A percentile compares a stretch with the other conserved stretches of the same genome.
phyloP scores from a whole-genome alignment of 2,329 filamentous ascomycete species.

The Pseudogymnoascus sp. region DNA sequence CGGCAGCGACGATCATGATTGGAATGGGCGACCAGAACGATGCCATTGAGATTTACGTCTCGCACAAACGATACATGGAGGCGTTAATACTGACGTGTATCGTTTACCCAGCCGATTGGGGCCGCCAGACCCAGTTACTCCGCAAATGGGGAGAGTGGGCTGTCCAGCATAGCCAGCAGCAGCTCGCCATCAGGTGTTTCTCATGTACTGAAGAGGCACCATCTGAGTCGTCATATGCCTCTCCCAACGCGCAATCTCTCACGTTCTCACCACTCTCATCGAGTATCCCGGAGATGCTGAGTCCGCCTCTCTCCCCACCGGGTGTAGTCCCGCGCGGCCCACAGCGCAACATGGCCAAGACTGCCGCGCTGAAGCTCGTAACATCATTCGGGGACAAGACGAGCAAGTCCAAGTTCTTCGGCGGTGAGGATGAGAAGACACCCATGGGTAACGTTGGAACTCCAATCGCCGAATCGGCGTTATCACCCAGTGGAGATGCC shows the following conservation, averaged over 20 bases:
- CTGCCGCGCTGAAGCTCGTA: slow-evolving; percentile 80
- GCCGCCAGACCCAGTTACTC: slow-evolving; percentile 77
- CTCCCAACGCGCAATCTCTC: slow-evolving; percentile 64
- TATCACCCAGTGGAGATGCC: slow-evolving; percentile 59
- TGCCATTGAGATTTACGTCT: slow-evolving; percentile 92
- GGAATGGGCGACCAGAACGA: slow-evolving; percentile 89
- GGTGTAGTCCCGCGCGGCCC: slow-evolving; percentile 48
- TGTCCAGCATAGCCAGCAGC: slow-evolving; percentile 76
- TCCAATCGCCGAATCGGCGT: slow-evolving; percentile 73
- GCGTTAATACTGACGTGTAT: slow-evolving; percentile 82
- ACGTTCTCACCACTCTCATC: slow-evolving; percentile 50
- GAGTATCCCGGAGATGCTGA: slow-evolving; percentile 53
- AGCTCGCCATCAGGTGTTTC: slow-evolving; percentile 86
- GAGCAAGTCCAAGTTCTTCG: slow-evolving; percentile 56
- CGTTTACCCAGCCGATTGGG: slow-evolving; percentile 78
- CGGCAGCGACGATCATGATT: slow-evolving; percentile 84
- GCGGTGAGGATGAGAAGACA: slow-evolving; percentile 53
- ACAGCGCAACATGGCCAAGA: slow-evolving; percentile 59
- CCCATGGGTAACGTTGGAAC: slow-evolving; percentile 78
- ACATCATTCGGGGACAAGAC: slow-evolving; percentile 68
- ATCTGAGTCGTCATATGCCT: slow-evolving; percentile 71
- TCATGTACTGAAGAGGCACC: slow-evolving; percentile 83
- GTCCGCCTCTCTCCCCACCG: slow-evolving; percentile 68
- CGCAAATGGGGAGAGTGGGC: slow-evolving; percentile 94
- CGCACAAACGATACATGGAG: slow-evolving; percentile 86